A percentile compares a stretch with the other conserved stretches of the same genome.
These are phyloP conservation scores for Endogone sp. DNA, from an alignment of 192 early-diverging fungal genomes.

Conservation along the genomic window DNA sequence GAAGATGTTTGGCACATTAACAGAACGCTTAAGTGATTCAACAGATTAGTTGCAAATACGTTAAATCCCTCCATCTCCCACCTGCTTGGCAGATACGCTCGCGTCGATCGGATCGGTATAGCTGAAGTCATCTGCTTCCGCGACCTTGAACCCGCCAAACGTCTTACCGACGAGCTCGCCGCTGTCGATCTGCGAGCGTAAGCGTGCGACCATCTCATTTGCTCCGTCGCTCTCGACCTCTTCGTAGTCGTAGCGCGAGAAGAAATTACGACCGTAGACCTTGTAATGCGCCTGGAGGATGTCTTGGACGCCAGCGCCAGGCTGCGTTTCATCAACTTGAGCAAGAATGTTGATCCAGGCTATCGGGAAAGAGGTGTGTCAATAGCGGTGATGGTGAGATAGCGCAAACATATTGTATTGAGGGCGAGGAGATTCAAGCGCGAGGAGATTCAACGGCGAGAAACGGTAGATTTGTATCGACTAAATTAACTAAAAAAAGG, in stretches of 20 bases:
- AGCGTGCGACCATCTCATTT: conserved; percentile 69
- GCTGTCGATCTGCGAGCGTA: conserved; percentile 51
- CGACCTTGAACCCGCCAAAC: conserved; percentile 64
- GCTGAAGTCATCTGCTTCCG: conserved; percentile 80
- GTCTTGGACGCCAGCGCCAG: conserved; percentile 60
- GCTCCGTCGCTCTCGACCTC: conserved; percentile 84
- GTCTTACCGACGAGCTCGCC: conserved; percentile 57
- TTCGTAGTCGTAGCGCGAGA: conserved; percentile 95
- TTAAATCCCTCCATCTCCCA: conserved; percentile 15
- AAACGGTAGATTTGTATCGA: too few species aligned
- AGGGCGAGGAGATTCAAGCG: too few species aligned
- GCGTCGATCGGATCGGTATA: conserved; percentile 94
- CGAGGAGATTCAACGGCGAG: too few species aligned
- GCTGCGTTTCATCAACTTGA: conserved; percentile 53
- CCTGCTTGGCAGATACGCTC: conserved; percentile 77
- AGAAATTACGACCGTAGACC: conserved; percentile 95
- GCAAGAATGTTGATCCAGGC: conserved; percentile 97
- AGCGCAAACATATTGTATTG: too few species aligned
- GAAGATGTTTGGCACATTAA: too few species aligned
- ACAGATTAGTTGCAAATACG: neutral
- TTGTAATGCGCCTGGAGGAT: conserved; percentile 79
- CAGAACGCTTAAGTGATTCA: too few species aligned
- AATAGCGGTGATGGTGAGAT: conserved; percentile 1
- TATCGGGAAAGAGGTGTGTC: conserved; percentile 17
- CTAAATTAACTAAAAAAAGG: neutral